Percentiles rank a stretch among this genome's conserved stretches.
Conservation (phyloP, 2,329 filamentous ascomycete genomes). For the Talaromyces amestolkiae region DNA sequence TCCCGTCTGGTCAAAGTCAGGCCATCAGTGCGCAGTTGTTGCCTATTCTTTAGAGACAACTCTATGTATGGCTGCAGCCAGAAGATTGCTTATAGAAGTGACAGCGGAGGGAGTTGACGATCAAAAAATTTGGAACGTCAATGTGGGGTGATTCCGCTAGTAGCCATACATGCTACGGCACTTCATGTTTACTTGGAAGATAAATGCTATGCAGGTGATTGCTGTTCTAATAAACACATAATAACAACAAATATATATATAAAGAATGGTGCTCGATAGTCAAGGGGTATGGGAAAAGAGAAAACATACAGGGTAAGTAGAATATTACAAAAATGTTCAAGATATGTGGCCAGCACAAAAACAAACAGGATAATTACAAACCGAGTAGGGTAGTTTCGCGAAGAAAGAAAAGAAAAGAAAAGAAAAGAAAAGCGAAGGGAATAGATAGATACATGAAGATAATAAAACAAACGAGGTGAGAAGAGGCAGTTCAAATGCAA, state of each 20-base stretch:
- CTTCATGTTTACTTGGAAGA: neutral
- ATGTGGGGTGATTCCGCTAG: neutral
- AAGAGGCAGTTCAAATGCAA: constrained; percentile 16
- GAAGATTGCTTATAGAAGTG: neutral
- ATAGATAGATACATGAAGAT: constrained; percentile 48
- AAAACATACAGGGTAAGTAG: constrained; percentile 18
- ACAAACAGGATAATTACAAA: constrained; percentile 24
- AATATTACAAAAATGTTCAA: constrained; percentile 31
- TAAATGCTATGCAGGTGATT: neutral
- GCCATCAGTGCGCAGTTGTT: neutral
- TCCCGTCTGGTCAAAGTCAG: neutral
- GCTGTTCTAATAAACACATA: neutral
- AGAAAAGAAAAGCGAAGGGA: constrained; percentile 32
- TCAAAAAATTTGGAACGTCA: neutral
- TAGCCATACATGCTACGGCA: no score
- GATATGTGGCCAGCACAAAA: constrained; percentile 41
- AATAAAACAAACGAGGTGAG: constrained; percentile 30
- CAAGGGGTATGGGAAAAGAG: constrained; percentile 36
- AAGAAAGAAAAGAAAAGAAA: constrained; percentile 22
- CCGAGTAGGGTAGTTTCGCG: constrained; percentile 21
- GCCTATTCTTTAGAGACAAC: neutral
- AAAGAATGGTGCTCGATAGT: constrained; percentile 1
- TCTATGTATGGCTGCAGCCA: no score
- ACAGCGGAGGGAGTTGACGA: neutral
- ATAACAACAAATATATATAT: constrained; percentile 10